phyloP scores from a whole-genome alignment of 2,329 filamentous ascomycete genomes.

The Talaromyces sp. region DNA sequence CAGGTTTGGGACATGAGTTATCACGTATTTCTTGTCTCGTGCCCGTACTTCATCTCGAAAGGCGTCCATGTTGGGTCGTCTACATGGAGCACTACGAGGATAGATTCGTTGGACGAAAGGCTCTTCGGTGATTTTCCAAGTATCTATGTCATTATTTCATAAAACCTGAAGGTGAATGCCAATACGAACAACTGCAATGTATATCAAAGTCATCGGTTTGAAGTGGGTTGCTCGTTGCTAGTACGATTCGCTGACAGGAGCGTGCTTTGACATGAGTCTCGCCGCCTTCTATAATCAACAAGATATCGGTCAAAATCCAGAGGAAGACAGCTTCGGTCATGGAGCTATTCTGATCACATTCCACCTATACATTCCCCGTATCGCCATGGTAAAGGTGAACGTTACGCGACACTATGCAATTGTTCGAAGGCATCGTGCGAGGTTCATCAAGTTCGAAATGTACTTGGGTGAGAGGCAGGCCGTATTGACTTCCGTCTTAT shows the following conservation, averaged over 20 bases:
- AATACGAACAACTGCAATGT: neutral
- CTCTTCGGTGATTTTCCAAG: neutral
- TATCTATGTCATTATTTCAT: neutral
- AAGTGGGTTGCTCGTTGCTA: neutral
- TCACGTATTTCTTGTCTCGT: neutral
- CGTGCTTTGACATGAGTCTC: neutral
- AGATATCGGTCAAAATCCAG: neutral
- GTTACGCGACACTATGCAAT: neutral
- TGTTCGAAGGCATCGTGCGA: neutral
- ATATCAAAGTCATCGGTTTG: neutral
- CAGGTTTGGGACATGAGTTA: neutral
- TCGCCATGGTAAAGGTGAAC: neutral
- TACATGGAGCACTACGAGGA: neutral
- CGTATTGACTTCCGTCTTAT: neutral
- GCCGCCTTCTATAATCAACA: neutral
- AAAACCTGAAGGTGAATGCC: no score
- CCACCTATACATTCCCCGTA: neutral
- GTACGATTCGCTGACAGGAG: neutral
- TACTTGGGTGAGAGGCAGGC: neutral
- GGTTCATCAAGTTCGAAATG: neutral
- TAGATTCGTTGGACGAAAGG: neutral
- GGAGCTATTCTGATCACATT: neutral
- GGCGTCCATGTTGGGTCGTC: neutral
- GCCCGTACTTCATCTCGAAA: neutral
- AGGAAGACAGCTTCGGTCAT: neutral